These are phyloP conservation scores for Symbiodinium natans DNA, from an alignment of 73 alveolate species.

Conservation along the genomic window DNA sequence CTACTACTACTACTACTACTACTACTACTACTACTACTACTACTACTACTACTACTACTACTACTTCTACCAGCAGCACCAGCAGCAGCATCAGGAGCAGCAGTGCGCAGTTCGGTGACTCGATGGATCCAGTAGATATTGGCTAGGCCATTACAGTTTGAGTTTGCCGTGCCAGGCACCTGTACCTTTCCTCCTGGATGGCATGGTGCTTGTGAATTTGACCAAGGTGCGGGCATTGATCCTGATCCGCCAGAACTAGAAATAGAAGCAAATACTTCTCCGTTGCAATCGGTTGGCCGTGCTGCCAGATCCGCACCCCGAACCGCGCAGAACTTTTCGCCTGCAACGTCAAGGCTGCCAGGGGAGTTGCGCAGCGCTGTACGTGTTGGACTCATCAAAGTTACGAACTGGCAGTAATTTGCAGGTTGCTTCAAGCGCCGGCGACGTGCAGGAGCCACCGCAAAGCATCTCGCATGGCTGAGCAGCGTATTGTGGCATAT, in stretches of 20 bases:
- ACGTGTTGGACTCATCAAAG: neutral
- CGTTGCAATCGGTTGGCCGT: too few relatives aligned
- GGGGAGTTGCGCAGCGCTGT: neutral
- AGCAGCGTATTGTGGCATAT: too few relatives aligned
- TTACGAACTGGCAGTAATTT: neutral
- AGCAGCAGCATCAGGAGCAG: too few relatives aligned
- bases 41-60: too few relatives aligned
- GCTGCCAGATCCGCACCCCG: conserved; percentile 62
- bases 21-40: too few relatives aligned
- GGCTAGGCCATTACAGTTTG: too few relatives aligned
- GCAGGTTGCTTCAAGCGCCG: neutral
- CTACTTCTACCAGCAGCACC: too few relatives aligned
- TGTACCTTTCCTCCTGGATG: conserved; percentile 31
- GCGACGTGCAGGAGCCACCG: conserved; percentile 9
- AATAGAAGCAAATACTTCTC: too few relatives aligned
- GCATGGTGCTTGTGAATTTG: conserved; percentile 34
- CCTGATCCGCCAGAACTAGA: too few relatives aligned
- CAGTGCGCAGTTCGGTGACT: too few relatives aligned
- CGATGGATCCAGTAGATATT: too few relatives aligned
- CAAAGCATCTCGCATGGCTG: neutral
- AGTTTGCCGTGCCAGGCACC: conserved; percentile 78
- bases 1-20: too few relatives aligned
- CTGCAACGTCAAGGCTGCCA: conserved; percentile 21
- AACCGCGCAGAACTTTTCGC: conserved; percentile 58
- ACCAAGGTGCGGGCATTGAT: conserved; percentile 40